Conservation (phyloP, 345 rosid genomes). For the Cardiospermum halicacabum region DNA sequence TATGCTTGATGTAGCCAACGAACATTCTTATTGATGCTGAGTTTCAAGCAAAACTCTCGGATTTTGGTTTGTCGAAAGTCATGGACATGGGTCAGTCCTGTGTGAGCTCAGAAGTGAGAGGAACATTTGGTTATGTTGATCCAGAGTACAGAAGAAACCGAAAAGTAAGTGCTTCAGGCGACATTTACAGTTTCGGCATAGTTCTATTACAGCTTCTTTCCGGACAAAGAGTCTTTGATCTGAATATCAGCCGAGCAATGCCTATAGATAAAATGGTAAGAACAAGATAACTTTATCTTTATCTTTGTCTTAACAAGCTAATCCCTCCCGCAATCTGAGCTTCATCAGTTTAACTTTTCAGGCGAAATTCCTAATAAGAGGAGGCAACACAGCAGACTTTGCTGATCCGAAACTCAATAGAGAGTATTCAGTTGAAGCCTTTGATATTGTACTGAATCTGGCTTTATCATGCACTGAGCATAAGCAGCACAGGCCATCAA, state of each 20-base stretch:
- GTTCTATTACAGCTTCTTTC: conserved; percentile 58
- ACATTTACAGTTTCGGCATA: conserved; percentile 56
- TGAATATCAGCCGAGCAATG: conserved; percentile 32
- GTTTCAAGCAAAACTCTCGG: conserved; percentile 55
- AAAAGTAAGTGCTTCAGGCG: conserved; percentile 49
- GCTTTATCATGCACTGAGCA: conserved; percentile 53
- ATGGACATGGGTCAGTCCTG: conserved; percentile 50
- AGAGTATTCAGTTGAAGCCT: conserved; percentile 41
- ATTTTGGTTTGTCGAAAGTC: conserved; percentile 56
- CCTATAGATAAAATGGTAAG: conserved; percentile 46
- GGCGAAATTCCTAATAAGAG: conserved; percentile 39
- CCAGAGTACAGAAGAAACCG: conserved; percentile 52
- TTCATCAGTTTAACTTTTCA: conserved; percentile 16
- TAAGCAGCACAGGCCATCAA: conserved; percentile 52
- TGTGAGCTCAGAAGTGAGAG: conserved; percentile 63
- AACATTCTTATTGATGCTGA: conserved; percentile 45
- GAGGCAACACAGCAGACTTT: conserved; percentile 36
- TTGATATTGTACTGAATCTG: conserved; percentile 36
- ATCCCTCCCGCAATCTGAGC: neutral
- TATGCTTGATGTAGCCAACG: conserved; percentile 37
- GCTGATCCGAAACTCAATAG: conserved; percentile 49
- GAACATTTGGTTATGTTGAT: conserved; percentile 63
- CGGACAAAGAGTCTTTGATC: conserved; percentile 49
- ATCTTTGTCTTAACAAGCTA: neutral
- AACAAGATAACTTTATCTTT: too few relatives aligned